phyloP scores from a whole-genome alignment of 805 yeast species.

The Candida caryicola region DNA sequence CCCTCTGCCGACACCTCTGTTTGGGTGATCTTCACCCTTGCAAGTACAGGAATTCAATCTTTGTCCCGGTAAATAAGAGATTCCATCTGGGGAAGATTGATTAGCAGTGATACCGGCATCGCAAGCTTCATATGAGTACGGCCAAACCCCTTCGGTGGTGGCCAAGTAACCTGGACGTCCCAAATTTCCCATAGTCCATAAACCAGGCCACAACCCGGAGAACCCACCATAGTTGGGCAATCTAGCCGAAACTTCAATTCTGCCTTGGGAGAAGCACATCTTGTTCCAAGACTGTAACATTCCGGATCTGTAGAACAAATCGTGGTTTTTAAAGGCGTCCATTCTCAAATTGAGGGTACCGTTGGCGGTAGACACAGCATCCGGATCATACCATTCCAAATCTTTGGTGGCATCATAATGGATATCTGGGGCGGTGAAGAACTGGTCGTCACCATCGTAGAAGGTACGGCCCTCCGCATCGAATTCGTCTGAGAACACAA shows the following conservation, averaged over 20 bases:
- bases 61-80: constrained; percentile 85
- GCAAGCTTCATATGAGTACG: constrained; percentile 80
- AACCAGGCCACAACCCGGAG: constrained; percentile 93
- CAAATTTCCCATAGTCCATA: constrained; percentile 92
- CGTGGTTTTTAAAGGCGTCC: constrained; percentile 82
- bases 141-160: constrained; percentile 93
- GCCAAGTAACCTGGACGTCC: constrained; percentile 91
- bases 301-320: constrained; percentile 80
- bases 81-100: constrained; percentile 87
- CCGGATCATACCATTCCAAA: constrained; percentile 94
- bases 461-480: constrained; percentile 87
- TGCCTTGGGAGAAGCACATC: constrained; percentile 84
- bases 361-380: constrained; percentile 72
- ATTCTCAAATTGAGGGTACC: constrained; percentile 68
- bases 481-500: constrained; percentile 90
- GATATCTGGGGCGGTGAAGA: constrained; percentile 80
- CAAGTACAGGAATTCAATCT: constrained; percentile 75
- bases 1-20: constrained; percentile 83
- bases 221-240: constrained; percentile 78
- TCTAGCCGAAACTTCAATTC: constrained; percentile 68
- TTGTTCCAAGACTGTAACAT: constrained; percentile 93
- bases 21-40: constrained; percentile 81
- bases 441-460: constrained; percentile 88
- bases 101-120: constrained; percentile 95
- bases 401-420: constrained; percentile 86